phyloP scores from a whole-genome alignment of 1,139 yeast genomes.

The Candida dubliniensis region DNA sequence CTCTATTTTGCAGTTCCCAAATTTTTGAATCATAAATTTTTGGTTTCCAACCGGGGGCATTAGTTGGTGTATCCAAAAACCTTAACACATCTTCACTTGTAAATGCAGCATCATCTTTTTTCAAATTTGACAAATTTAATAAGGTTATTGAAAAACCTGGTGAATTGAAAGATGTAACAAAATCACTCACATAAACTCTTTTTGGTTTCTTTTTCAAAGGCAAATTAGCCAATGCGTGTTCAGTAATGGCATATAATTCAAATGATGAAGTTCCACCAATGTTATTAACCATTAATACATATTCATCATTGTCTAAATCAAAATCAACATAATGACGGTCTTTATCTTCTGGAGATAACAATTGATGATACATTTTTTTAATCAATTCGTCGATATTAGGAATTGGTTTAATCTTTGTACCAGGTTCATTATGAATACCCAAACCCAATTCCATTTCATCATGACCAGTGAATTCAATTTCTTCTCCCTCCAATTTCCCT shows the following conservation, averaged over 20 bases:
- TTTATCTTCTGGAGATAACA: constrained; percentile 53
- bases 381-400: constrained; percentile 63
- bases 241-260: constrained; percentile 68
- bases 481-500: constrained; percentile 55
- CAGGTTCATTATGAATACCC: constrained; percentile 97
- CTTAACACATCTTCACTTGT: constrained; percentile 34
- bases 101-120: constrained; percentile 34
- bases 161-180: constrained; percentile 83
- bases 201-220: constrained; percentile 55
- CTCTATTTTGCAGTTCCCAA: constrained; percentile 24
- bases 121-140: constrained; percentile 55
- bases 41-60: constrained; percentile 82
- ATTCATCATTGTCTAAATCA: constrained; percentile 55
- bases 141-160: constrained; percentile 88
- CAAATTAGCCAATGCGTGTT: constrained; percentile 44
- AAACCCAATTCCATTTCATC: constrained; percentile 85
- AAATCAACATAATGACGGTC: constrained; percentile 76
- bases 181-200: constrained; percentile 68
- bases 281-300: constrained; percentile 70
- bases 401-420: constrained; percentile 69
- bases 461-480: constrained; percentile 41
- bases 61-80: constrained; percentile 65
- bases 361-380: constrained; percentile 50
- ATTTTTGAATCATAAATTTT: constrained; percentile 24
- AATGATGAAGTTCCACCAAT: constrained; percentile 84